Evolutionary conservation across 768 basidiomycete genomes (phyloP).

Genomic region (Phlebiopsis gigantea): DNA sequence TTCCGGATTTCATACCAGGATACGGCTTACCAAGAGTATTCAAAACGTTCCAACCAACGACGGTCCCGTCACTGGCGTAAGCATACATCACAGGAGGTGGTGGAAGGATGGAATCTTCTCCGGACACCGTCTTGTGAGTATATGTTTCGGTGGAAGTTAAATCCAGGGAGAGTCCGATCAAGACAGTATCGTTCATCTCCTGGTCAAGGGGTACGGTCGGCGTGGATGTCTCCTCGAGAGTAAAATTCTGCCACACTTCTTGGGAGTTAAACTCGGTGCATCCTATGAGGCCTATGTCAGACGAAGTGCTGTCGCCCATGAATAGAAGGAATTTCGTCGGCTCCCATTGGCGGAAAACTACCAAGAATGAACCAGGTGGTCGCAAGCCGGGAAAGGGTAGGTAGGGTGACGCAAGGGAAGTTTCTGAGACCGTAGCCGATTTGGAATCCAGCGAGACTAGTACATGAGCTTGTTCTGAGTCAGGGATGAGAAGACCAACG

Average conservation of each 20-base stretch:
- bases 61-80: conserved; percentile 73
- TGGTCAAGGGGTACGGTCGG: conserved; percentile 65
- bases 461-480: conserved; percentile 38
- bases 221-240: conserved; percentile 44
- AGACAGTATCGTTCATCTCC: conserved; percentile 63
- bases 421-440: conserved; percentile 30
- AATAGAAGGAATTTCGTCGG: conserved; percentile 38
- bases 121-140: conserved; percentile 32
- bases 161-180: conserved; percentile 62
- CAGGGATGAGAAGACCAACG: conserved; percentile 32
- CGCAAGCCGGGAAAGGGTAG: conserved; percentile 41
- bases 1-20: conserved; percentile 40
- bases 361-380: conserved; percentile 38
- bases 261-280: conserved; percentile 20
- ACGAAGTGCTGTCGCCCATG: conserved; percentile 44
- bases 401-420: conserved; percentile 35
- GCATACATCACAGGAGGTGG: conserved; percentile 64
- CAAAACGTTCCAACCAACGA: conserved; percentile 69
- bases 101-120: conserved; percentile 38
- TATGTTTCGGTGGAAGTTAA: conserved; percentile 46
- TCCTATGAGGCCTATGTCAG: conserved; percentile 45
- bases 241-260: conserved; percentile 39
- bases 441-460: conserved; percentile 39
- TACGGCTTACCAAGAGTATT: conserved; percentile 51
- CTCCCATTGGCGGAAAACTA: conserved; percentile 39